These are phyloP conservation scores for Panicum miliaceum DNA, from an alignment of 176 grass and related monocot species.

Conservation along the genomic window DNA sequence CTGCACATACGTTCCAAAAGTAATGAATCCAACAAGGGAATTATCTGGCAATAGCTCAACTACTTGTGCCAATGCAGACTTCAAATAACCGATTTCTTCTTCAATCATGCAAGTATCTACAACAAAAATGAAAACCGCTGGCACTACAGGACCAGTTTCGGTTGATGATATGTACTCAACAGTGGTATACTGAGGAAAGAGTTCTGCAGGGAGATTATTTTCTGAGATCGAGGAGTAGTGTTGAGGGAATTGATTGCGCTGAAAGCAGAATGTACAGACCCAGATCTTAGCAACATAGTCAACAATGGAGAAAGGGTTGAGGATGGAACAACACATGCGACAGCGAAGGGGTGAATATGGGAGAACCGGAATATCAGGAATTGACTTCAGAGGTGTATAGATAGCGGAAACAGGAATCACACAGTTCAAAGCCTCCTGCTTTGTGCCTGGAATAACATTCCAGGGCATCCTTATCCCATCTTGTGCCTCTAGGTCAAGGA, in stretches of 20 bases:
- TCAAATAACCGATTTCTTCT: slow-evolving; percentile 93
- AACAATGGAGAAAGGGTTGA: slow-evolving; percentile 85
- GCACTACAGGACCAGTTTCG: slow-evolving; percentile 56
- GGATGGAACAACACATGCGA: slow-evolving; percentile 82
- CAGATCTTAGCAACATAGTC: slow-evolving; percentile 78
- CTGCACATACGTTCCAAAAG: slow-evolving; percentile 90
- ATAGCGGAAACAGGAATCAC: slow-evolving; percentile 80
- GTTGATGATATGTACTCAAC: slow-evolving; percentile 72
- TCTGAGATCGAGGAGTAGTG: slow-evolving; percentile 68
- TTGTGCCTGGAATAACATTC: slow-evolving; percentile 88
- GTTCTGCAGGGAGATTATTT: slow-evolving; percentile 70
- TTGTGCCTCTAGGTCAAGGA: slow-evolving; percentile 71
- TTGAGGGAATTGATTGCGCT: slow-evolving; percentile 74
- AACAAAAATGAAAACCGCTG: slow-evolving; percentile 89
- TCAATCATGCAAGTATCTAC: slow-evolving; percentile 98
- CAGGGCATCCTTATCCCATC: slow-evolving; percentile 94
- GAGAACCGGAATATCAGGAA: slow-evolving; percentile 59
- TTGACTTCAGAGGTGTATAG: slow-evolving; percentile 80
- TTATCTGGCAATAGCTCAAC: slow-evolving; percentile 88
- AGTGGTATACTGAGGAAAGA: slow-evolving; percentile 75
- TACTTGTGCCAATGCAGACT: slow-evolving; percentile 81
- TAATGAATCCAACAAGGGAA: slow-evolving; percentile 89
- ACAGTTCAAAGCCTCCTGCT: slow-evolving; percentile 61
- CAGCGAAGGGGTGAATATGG: slow-evolving; percentile 82
- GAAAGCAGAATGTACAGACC: slow-evolving; percentile 67